Percentiles rank a stretch among this genome's conserved stretches.
phyloP scores from a whole-genome alignment of 306 rosid genomes.

The Quercus dentata region DNA sequence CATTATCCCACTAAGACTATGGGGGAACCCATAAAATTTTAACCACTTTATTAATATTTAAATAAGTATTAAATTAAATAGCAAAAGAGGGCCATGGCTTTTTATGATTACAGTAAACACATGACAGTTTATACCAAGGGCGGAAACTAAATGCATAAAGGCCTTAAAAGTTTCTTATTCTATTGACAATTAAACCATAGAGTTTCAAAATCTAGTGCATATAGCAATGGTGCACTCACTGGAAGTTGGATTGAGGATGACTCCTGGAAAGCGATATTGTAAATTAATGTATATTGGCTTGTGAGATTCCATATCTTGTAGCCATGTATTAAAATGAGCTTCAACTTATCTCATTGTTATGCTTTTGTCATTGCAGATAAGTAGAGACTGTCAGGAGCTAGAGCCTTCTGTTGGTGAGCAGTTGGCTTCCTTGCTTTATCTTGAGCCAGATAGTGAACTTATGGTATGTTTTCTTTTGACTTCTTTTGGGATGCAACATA shows the following conservation, averaged over 20 bases:
- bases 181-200: not conserved
- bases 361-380: constrained; percentile 65
- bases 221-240: not conserved
- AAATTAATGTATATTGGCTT: not conserved
- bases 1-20: not conserved
- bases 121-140: not conserved
- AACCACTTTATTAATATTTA: not conserved
- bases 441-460: constrained; percentile 98
- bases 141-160: not conserved
- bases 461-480: constrained; percentile 62
- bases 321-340: not conserved
- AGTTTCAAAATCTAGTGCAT: not conserved
- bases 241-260: not conserved
- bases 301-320: constrained; percentile 7
- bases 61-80: not conserved
- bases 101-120: not conserved
- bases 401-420: constrained; percentile 94
- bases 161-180: not conserved
- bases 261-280: not conserved
- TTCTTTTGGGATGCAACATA: constrained; percentile 3
- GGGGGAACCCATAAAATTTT: not conserved
- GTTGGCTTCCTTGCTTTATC: constrained; percentile 92
- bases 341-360: constrained; percentile 8
- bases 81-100: not conserved
- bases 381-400: constrained; percentile 99